Base-by-base conservation (phyloP, 2,329 filamentous ascomycete species). In the Aspergillus sp. region DNA sequence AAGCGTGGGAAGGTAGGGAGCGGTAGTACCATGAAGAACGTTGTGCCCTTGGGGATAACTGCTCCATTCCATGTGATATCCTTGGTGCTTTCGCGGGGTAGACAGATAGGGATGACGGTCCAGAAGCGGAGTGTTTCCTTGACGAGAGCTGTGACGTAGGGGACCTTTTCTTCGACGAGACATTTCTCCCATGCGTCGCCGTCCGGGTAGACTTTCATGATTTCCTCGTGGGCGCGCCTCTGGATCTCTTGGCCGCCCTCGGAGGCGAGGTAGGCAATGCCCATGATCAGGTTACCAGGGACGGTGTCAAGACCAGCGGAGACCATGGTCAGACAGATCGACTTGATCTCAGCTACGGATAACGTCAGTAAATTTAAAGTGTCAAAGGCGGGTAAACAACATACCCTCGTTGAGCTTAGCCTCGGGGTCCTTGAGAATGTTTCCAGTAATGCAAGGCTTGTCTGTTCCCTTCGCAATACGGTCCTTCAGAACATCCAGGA, bases 271-370 rank as follows among this genome's bases (percentile, higher is more conserved):
- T 89, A 90, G 2, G 88, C 90, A 45, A 93, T 84, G 12, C 87
- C 87, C 88, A 91, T 91, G 66, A 91, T 87, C 9, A 93, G 75
- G 61, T 92, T 93, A 11, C 86, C 89, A 0, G 90, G 89, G 1
- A 95, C 87, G 0, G 90, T 95, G 69, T 95, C 90, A 15, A 93
- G 83, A 17, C 90, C 90, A 0, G 89, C 90, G 1, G 87, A 89
- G 0, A 93, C 88, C 84, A 93, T 92, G 22, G 89, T 91, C 22
- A 95, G 75, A 70, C 90, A 91, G 64, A 95, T 91, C 3, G 88
- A 90, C 73, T 89, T 91, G 50, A 93, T 81, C 72, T 93, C 90
- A 12, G 84, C 88, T 89, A 54, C 68, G 48, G 73, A 4, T 74
- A 77, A 30, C 75, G 75, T 56, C 39, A 47, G 40, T 19, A 4